Evolutionary conservation across 371 early-diverging fungal species (phyloP).

Genomic region (Mucor lusitanicus): DNA sequence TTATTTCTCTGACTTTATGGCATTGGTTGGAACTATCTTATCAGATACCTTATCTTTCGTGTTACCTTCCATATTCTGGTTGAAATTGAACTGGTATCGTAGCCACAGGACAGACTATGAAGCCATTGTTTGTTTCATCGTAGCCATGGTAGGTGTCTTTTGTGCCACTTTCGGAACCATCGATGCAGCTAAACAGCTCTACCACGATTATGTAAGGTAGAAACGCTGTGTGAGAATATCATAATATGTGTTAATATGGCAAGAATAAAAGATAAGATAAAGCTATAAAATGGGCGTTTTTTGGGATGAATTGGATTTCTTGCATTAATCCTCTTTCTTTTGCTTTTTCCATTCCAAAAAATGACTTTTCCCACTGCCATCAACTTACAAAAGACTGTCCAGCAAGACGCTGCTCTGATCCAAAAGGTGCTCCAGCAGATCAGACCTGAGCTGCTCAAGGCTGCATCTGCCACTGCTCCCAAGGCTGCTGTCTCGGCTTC

Average conservation of each 20-base stretch:
- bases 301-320: not conserved
- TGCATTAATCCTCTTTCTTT: not conserved
- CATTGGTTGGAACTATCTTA: constrained; percentile 78
- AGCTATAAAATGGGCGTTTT: not conserved
- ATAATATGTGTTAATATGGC: not conserved
- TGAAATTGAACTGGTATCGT: constrained; percentile 63
- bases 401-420: not conserved
- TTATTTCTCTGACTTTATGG: constrained; percentile 81
- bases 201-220: constrained; percentile 22
- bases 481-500: not conserved
- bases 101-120: constrained; percentile 32
- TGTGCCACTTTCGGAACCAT: constrained; percentile 74
- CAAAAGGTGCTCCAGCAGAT: constrained; percentile 1
- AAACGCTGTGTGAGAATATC: not conserved
- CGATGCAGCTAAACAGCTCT: constrained; percentile 64
- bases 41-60: constrained; percentile 79
- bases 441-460: not conserved
- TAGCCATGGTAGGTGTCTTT: constrained; percentile 62
- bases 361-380: not conserved
- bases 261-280: constrained; percentile 4
- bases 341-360: not conserved
- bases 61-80: constrained; percentile 77
- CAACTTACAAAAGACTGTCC: not conserved
- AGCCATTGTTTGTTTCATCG: constrained; percentile 51
- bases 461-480: not conserved